Conservation (phyloP, 208 protist species). For the Porcisia hertigi region DNA sequence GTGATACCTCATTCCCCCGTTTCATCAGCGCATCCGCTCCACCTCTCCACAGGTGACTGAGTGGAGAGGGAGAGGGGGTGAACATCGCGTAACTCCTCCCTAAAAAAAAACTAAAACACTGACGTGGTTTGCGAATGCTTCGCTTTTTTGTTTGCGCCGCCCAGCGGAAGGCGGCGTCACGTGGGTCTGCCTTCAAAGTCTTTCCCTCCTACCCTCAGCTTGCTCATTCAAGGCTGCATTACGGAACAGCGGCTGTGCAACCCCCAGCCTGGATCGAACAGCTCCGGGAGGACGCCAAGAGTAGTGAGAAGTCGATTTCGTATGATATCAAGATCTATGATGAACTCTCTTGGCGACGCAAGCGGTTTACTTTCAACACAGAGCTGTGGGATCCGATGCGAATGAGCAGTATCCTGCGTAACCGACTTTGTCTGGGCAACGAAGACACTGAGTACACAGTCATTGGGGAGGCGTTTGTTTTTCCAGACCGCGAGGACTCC, state of each 20-base stretch:
- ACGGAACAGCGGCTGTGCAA: neutral
- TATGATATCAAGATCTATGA: constrained; percentile 92
- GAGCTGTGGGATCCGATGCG: constrained; percentile 75
- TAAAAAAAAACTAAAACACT: neutral
- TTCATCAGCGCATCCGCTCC: neutral
- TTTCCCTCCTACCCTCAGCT: neutral
- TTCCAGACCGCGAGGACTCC: constrained; percentile 88
- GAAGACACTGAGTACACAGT: constrained; percentile 89
- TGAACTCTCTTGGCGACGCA: constrained; percentile 75
- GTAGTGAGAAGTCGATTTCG: constrained; percentile 68
- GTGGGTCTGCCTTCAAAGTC: neutral
- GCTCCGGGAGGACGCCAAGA: constrained; percentile 72
- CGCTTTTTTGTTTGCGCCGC: constrained; percentile 2
- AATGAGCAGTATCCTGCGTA: constrained; percentile 84
- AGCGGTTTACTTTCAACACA: constrained; percentile 82
- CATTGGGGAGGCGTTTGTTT: constrained; percentile 91
- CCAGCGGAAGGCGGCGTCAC: neutral
- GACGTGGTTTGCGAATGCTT: constrained; percentile 14
- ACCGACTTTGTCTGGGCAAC: constrained; percentile 77
- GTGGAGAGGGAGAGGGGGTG: neutral
- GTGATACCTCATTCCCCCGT: neutral
- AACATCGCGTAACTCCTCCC: neutral
- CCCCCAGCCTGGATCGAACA: constrained; percentile 71
- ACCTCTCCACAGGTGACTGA: neutral
- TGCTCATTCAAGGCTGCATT: neutral